Percentiles rank a stretch among this genome's conserved stretches.
Evolutionary conservation across 257 asterid species (phyloP).

Genomic region (Solanum corneliomulleri): DNA sequence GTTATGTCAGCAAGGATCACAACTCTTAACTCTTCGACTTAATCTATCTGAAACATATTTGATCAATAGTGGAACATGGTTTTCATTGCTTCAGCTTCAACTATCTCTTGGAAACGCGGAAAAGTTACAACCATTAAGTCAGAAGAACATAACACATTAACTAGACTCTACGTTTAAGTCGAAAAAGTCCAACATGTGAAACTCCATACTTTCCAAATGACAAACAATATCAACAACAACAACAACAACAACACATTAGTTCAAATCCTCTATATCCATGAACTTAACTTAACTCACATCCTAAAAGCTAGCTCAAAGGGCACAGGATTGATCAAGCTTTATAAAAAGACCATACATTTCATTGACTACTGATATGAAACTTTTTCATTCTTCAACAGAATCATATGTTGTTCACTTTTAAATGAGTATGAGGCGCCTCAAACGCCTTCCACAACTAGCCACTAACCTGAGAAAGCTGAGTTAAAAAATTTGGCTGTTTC

Average conservation of each 20-base stretch:
- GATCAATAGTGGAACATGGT: not conserved
- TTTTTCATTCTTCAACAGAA: not conserved
- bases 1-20: not conserved
- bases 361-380: not conserved
- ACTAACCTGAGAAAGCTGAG: slow-evolving; percentile 69
- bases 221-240: not conserved
- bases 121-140: not conserved
- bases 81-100: not conserved
- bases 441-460: not conserved
- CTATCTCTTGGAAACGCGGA: not conserved
- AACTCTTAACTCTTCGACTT: not conserved
- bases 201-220: not conserved
- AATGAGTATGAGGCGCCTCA: not conserved
- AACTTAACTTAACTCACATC: not conserved
- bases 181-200: not conserved
- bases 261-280: not conserved
- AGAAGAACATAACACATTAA: not conserved
- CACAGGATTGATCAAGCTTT: not conserved
- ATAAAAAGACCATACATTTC: not conserved
- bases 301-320: not conserved
- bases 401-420: not conserved
- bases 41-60: not conserved
- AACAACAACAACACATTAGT: too few relatives aligned
- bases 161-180: not conserved
- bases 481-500: slow-evolving; percentile 51